Conservation (phyloP, 495 filamentous ascomycete species). For the Rhypophila decipiens region DNA sequence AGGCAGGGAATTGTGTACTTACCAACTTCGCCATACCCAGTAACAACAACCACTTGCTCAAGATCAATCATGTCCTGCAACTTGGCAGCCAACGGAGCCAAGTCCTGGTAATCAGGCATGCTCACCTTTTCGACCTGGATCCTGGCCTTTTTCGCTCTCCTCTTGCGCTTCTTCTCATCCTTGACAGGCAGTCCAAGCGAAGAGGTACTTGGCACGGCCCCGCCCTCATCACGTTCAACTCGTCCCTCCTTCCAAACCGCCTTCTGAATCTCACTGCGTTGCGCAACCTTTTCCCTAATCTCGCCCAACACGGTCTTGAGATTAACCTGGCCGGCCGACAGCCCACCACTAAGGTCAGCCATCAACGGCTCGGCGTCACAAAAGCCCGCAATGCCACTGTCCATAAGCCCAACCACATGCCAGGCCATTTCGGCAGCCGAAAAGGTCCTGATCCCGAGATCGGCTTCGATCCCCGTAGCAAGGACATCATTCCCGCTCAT, state of each 20-base stretch:
- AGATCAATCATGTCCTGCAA: slow-evolving; percentile 69
- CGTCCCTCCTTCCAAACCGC: slow-evolving; percentile 43
- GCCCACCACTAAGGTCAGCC: slow-evolving; percentile 86
- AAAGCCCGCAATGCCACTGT: slow-evolving; percentile 75
- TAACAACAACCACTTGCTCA: slow-evolving; percentile 88
- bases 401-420: slow-evolving; percentile 88
- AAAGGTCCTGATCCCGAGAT: slow-evolving; percentile 86
- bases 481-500: slow-evolving; percentile 94
- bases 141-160: slow-evolving; percentile 82
- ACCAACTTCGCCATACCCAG: slow-evolving; percentile 89
- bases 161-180: no score
- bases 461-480: slow-evolving; percentile 86
- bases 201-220: background rate
- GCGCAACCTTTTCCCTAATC: slow-evolving; percentile 11
- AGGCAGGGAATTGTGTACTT: no score
- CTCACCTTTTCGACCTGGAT: slow-evolving; percentile 62
- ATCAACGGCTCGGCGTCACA: slow-evolving; percentile 86
- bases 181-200: no score
- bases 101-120: background rate
- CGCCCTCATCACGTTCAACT: slow-evolving; percentile 57
- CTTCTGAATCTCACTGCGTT: slow-evolving; percentile 64
- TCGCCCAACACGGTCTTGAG: slow-evolving; percentile 70
- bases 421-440: slow-evolving; percentile 96
- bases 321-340: slow-evolving; percentile 86
- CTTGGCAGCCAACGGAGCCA: background rate